Conservation (phyloP, 1,284 basidiomycete genomes). For the Cystobasidium sp. region DNA sequence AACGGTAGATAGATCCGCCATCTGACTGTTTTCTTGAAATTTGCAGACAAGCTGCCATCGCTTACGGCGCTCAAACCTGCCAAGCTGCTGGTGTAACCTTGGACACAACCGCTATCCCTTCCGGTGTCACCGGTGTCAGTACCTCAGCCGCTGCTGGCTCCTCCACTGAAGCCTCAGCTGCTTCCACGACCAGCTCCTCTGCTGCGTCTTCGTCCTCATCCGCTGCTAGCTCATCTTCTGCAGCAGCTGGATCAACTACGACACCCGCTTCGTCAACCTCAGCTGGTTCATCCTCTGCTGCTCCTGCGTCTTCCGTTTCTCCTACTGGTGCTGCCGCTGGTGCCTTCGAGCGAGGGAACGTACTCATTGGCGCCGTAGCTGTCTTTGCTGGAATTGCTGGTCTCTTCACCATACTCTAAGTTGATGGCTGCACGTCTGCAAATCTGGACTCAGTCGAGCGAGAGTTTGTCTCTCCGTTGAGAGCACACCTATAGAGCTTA, state of each 20-base stretch:
- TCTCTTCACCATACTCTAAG: conserved; percentile 13
- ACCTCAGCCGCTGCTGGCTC: not conserved
- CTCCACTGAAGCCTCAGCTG: not conserved
- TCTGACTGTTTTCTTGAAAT: no score
- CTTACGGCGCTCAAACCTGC: conserved; percentile 29
- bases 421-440: not conserved
- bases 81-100: conserved; percentile 30
- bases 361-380: conserved; percentile 3
- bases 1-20: no score
- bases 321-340: conserved; percentile 14
- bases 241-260: conserved; percentile 6
- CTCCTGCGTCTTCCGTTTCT: not conserved
- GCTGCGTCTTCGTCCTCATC: not conserved
- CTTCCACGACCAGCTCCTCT: not conserved
- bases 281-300: not conserved
- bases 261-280: not conserved
- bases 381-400: conserved; percentile 27
- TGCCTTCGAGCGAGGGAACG: conserved; percentile 16
- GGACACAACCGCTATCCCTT: conserved; percentile 32
- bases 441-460: not conserved
- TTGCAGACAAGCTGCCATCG: conserved; percentile 23
- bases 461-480: not conserved
- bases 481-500: no score
- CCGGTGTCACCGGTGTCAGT: conserved; percentile 12
- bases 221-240: not conserved